phyloP scores from a whole-genome alignment of 1,284 basidiomycete genomes.

The Fereydounia khargensis region DNA sequence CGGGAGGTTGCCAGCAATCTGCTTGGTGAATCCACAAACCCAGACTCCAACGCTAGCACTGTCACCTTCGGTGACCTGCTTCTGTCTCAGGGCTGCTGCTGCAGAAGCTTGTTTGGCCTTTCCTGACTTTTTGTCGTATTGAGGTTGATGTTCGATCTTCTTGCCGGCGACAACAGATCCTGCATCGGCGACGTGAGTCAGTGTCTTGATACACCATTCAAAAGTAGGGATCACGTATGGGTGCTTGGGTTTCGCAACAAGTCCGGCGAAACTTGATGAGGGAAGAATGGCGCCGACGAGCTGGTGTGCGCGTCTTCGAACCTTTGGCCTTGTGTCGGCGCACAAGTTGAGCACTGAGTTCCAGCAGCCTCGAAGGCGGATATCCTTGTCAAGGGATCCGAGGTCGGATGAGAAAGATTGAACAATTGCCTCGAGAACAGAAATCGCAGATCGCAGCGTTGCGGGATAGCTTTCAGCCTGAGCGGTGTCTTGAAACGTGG shows the following conservation, averaged over 20 bases:
- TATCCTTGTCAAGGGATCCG: constrained; percentile 34
- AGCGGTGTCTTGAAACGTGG: constrained; percentile 60
- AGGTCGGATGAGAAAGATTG: constrained; percentile 67
- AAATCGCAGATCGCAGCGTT: constrained; percentile 68
- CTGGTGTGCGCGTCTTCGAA: constrained; percentile 85
- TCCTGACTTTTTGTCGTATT: constrained; percentile 49
- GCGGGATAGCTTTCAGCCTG: constrained; percentile 67
- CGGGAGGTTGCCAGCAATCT: constrained; percentile 38
- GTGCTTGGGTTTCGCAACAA: constrained; percentile 63
- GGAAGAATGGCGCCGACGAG: constrained; percentile 69
- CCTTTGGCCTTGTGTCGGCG: constrained; percentile 87
- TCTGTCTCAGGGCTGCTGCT: constrained; percentile 44
- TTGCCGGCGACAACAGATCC: constrained; percentile 62
- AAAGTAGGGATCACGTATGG: constrained; percentile 76
- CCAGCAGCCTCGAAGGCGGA: constrained; percentile 56
- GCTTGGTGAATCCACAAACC: constrained; percentile 50
- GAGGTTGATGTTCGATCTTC: constrained; percentile 60
- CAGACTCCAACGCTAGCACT: constrained; percentile 50
- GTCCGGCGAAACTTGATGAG: constrained; percentile 15
- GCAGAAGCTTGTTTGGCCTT: constrained; percentile 43
- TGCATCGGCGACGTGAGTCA: constrained; percentile 69
- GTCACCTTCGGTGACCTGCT: constrained; percentile 33
- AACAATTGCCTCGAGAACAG: constrained; percentile 71
- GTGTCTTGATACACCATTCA: constrained; percentile 72
- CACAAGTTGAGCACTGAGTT: constrained; percentile 75